Base-by-base conservation (phyloP, 1,284 basidiomycete species). In the Microstroma glucosiphilum region DNA sequence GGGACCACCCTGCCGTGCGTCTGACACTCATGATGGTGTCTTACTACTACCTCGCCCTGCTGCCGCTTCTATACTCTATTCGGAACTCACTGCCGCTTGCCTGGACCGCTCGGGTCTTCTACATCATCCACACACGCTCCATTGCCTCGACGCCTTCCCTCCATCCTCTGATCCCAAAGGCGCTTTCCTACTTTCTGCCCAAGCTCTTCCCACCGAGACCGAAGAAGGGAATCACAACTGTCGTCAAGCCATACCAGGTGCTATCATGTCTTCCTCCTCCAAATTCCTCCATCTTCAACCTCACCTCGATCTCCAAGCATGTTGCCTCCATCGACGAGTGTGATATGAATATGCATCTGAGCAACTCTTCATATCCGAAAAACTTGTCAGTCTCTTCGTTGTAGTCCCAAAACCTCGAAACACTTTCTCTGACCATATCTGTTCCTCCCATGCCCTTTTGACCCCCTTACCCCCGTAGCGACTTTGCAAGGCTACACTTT, bases 261-360 rank as follows among this genome's bases (percentile, higher is more conserved):
- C 58, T 64, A 21, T 30, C 48, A 1, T 40, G 30, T 9, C 61
- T 72, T 6, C 70, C 70, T 1, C 40, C 68, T 2, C 51, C 51
- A 48, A 64, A 63, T 26, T 59, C 55, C 9, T 66, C 68, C 63
- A 58, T 72, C 53, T 70, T 72, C 55, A 6, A 12, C 19, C 64
- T 70, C 55, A 57, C 41, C 23, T 66, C 62, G 9, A 62, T 59
- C 4, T 53, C 65, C 53, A 46, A 59, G 19, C 68, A 68, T 13
- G 53, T 49, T 17, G 66, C 67, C 21, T 62, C 60, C 8, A 58
- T 68, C 13, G 69, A 70, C 61, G 70, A 72, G 19, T 67, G 63
- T 54, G 70, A 72, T 58, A 70, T 65, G 62, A 67, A 67, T 54
- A 62, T 64, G 12, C 70, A 72, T 37, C 65, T 72, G 8, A 64